Conservation (phyloP, 2,329 filamentous ascomycete genomes). For the Reticulascus tulasneorum region DNA sequence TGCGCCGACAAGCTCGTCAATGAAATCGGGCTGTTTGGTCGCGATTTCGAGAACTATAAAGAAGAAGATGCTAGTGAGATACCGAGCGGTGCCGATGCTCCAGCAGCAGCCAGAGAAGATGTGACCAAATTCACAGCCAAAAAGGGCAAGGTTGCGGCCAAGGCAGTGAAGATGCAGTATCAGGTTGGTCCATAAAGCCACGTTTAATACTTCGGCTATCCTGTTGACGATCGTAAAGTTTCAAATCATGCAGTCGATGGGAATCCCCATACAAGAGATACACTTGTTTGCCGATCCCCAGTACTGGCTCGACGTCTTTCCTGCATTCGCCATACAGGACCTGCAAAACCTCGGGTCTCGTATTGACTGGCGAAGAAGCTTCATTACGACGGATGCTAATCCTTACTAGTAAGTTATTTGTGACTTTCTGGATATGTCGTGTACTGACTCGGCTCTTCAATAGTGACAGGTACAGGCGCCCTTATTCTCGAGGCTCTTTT, state of each 20-base stretch:
- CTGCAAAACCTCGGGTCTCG: slow-evolving; percentile 13
- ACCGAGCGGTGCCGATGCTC: slow-evolving; percentile 44
- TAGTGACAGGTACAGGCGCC: too few species aligned
- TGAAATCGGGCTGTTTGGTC: slow-evolving; percentile 84
- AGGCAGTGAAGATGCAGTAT: slow-evolving; percentile 91
- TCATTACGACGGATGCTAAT: slow-evolving; percentile 90
- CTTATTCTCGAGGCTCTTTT: too few species aligned
- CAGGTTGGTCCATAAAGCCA: slow-evolving; percentile 68
- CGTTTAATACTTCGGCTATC: background rate
- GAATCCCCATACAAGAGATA: slow-evolving; percentile 83
- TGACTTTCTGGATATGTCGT: too few species aligned
- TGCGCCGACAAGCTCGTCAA: slow-evolving; percentile 91
- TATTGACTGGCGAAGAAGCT: slow-evolving; percentile 15
- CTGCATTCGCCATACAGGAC: slow-evolving; percentile 28
- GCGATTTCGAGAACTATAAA: slow-evolving; percentile 76
- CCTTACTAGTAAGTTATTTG: slow-evolving; percentile 89
- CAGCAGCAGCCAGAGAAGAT: slow-evolving; percentile 69
- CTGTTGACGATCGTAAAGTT: slow-evolving; percentile 50
- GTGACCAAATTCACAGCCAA: slow-evolving; percentile 87
- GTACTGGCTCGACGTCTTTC: slow-evolving; percentile 91
- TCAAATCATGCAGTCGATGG: slow-evolving; percentile 90
- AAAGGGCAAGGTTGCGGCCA: slow-evolving; percentile 87
- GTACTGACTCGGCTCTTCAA: too few species aligned
- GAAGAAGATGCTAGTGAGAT: slow-evolving; percentile 51
- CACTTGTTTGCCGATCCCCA: slow-evolving; percentile 89